Evolutionary conservation across 306 rosid genomes (phyloP).

Genomic region (Crotalaria pallida): DNA sequence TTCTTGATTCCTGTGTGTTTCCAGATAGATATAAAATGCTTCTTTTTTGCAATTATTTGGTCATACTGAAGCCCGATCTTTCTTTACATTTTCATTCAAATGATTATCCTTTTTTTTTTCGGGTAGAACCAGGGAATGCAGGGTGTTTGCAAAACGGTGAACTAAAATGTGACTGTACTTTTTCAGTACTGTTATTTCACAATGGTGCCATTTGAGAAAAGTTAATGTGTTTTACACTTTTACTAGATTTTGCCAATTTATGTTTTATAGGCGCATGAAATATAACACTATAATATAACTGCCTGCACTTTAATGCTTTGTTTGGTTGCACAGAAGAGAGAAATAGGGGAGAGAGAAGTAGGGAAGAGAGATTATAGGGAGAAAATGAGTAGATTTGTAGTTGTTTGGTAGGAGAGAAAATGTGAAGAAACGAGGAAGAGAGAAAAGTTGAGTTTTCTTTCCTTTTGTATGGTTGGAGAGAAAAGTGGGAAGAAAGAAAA

Average conservation of each 20-base stretch:
- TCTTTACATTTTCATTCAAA: background rate
- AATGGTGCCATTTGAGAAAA: background rate
- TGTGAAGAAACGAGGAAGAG: too few species aligned
- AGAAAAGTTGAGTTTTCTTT: too few species aligned
- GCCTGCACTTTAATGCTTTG: too few species aligned
- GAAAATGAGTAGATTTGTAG: too few species aligned
- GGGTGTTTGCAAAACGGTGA: conserved; percentile 13
- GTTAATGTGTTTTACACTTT: background rate
- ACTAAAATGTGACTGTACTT: background rate
- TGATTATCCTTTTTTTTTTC: background rate
- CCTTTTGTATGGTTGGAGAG: too few species aligned
- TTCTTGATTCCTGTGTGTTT: background rate
- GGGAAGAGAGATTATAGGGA: too few species aligned
- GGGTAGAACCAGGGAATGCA: background rate
- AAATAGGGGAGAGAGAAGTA: too few species aligned
- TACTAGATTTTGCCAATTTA: background rate
- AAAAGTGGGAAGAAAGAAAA: too few species aligned
- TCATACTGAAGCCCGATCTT: background rate
- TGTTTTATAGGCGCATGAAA: background rate
- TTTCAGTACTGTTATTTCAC: background rate
- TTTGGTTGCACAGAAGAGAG: too few species aligned
- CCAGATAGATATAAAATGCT: background rate
- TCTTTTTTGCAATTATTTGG: background rate
- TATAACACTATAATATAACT: background rate
- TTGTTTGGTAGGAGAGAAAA: too few species aligned